Evolutionary conservation across 805 yeast species (phyloP), one percentile per base, ranked within the genome.

Genomic region (Groenewaldozyma tartarivorans): DNA sequence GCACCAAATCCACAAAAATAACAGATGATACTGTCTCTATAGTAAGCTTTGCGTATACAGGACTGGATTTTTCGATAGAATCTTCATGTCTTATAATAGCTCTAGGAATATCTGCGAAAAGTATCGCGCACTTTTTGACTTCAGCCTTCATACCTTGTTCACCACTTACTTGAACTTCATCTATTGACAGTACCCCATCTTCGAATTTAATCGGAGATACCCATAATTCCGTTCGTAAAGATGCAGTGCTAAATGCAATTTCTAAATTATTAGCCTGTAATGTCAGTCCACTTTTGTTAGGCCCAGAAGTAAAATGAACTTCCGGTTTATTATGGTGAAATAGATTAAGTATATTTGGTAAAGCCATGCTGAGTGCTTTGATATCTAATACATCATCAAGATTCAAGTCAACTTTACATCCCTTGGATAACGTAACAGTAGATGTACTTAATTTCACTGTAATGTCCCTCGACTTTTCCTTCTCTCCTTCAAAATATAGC

Each of bases 1-100:
- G n/a, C n/a, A n/a, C n/a, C n/a, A n/a, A n/a, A n/a, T n/a, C n/a
- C n/a, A n/a, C n/a, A n/a, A n/a, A n/a, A 13, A 33, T 16, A 7
- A 20, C 19, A 7, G 32, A 5, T 18, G 11, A 5, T 5, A 38
- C 19, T 5, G 6, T 38, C 9, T 38, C 38, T 5, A 38, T 19
- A 19, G 38, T 19, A 26, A 38, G 5, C 16, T 24, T 35, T 17
- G 39, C n/a, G 4, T n/a, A 11, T 4, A 38, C 41, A 5, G 17
- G 36, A 7, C 27, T 22, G 13, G 5, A 16, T 7, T n/a, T 18
- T 19, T 38, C 41, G 35, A 24, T 38, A 9, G 41, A 31, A 19
- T 38, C 35, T 16, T 20, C n/a, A 15, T n/a, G 20, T 5, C 29
- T 20, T 5, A 33, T 33, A n/a, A 16, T 17, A 33, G 36, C 20